phyloP scores from a whole-genome alignment of 2,329 filamentous ascomycete genomes.

The Metarhizium humberi region DNA sequence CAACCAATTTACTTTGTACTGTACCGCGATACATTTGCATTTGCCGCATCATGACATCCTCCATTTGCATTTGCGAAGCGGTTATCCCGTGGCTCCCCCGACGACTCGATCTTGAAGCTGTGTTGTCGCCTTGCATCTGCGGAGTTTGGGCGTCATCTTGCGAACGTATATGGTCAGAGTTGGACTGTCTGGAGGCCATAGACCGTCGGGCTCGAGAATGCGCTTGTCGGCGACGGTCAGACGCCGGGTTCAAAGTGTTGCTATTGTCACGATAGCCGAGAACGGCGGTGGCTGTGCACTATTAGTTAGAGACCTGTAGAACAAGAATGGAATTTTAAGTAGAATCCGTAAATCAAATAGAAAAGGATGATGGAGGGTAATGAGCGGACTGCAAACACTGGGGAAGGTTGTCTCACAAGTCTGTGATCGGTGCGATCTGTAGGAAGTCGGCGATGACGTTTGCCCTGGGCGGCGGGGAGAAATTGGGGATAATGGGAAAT shows the following conservation, averaged over 20 bases:
- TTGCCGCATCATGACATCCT: slow-evolving; percentile 27
- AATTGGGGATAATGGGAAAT: slow-evolving; percentile 7
- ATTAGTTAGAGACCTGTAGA: not conserved
- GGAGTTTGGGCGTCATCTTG: slow-evolving; percentile 10
- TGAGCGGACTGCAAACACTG: not conserved
- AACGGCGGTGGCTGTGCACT: not conserved
- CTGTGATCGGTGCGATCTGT: slow-evolving; percentile 1
- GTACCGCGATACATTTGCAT: slow-evolving; percentile 38
- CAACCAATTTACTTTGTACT: slow-evolving; percentile 33
- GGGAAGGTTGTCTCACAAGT: slow-evolving; percentile 3
- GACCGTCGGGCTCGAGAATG: slow-evolving; percentile 18
- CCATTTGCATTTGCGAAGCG: slow-evolving; percentile 6
- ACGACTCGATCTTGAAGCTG: not conserved
- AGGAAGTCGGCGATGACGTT: not conserved
- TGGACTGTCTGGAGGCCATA: slow-evolving; percentile 12
- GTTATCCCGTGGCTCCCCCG: not conserved
- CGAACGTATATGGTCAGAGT: slow-evolving; percentile 14
- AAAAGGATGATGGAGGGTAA: not conserved
- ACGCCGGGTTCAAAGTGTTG: slow-evolving; percentile 10
- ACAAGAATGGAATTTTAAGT: too few relatives aligned
- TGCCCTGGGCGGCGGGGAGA: slow-evolving; percentile 5
- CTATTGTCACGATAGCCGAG: not conserved
- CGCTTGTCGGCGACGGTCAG: slow-evolving; percentile 16
- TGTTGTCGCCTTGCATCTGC: not conserved
- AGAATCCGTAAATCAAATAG: not conserved